Conservation (phyloP, 1,284 basidiomycete species). For the Tilletia caries region DNA sequence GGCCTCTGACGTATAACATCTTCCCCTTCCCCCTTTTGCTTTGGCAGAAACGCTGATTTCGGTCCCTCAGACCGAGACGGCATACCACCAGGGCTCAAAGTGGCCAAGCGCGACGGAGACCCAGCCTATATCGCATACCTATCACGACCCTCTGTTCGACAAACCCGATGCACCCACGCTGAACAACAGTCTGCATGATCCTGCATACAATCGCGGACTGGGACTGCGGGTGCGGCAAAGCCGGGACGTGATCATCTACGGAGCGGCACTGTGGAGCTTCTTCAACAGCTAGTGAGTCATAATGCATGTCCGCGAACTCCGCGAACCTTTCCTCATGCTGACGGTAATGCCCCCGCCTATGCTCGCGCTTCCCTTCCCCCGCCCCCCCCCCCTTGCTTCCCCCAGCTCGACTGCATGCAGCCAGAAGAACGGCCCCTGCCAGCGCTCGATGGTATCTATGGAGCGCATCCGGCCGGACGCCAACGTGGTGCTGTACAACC, state of each 20-base stretch:
- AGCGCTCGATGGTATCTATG: constrained; percentile 33
- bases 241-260: constrained; percentile 29
- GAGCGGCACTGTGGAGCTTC: constrained; percentile 41
- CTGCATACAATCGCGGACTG: constrained; percentile 36
- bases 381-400: no score
- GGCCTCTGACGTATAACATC: no score
- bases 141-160: constrained; percentile 33
- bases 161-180: constrained; percentile 17
- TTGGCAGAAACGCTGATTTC: constrained; percentile 32
- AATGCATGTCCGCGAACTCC: neutral
- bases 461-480: constrained; percentile 19
- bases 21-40: neutral
- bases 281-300: constrained; percentile 36
- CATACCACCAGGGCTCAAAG: constrained; percentile 39
- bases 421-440: constrained; percentile 30
- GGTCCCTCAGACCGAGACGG: constrained; percentile 41
- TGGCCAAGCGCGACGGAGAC: constrained; percentile 23
- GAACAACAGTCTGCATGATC: constrained; percentile 6
- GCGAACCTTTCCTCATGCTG: neutral
- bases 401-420: neutral
- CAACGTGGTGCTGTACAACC: constrained; percentile 30
- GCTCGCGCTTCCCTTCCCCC: neutral
- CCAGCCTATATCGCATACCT: constrained; percentile 16
- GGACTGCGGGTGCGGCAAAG: constrained; percentile 34
- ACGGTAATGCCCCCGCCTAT: neutral